A percentile compares a stretch with the other conserved stretches of the same genome.
These are phyloP conservation scores for Globisporangium orthogonon DNA, from an alignment of 352 stramenopile species.

Conservation along the genomic window DNA sequence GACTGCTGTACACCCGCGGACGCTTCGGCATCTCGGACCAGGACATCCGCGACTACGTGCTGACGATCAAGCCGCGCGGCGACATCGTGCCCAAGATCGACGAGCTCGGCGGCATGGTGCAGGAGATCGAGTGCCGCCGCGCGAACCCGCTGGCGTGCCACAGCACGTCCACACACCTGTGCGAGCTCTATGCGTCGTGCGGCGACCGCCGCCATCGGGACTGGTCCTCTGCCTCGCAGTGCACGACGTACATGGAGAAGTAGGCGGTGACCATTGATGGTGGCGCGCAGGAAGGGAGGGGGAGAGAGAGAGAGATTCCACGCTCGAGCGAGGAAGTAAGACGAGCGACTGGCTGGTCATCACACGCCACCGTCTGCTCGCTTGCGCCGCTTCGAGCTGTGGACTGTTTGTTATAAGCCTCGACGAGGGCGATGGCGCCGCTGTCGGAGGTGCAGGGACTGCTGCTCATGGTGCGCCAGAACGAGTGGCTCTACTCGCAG, in stretches of 20 bases:
- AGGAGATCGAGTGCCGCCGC: constrained; percentile 81
- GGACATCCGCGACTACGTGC: constrained; percentile 78
- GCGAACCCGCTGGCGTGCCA: constrained; percentile 77
- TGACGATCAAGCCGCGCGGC: constrained; percentile 75
- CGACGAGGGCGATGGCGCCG: not conserved
- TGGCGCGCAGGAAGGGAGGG: too few relatives aligned
- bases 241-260: constrained; percentile 52
- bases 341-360: not conserved
- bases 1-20: constrained; percentile 71
- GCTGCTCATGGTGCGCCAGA: constrained; percentile 9
- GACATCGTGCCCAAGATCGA: constrained; percentile 83
- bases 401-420: not conserved
- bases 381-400: not conserved
- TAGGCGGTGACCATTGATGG: not conserved
- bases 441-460: constrained; percentile 12
- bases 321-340: too few relatives aligned
- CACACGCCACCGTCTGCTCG: not conserved
- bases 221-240: constrained; percentile 72
- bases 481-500: not conserved
- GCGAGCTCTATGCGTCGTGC: constrained; percentile 76
- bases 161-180: constrained; percentile 80
- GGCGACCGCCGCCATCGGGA: constrained; percentile 73
- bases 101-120: constrained; percentile 78
- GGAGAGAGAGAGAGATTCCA: too few relatives aligned
- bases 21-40: constrained; percentile 66